Percentiles rank a stretch among this genome's conserved stretches.
Conservation (phyloP, 495 filamentous ascomycete genomes). For the Penicillium cosmopolitanum region DNA sequence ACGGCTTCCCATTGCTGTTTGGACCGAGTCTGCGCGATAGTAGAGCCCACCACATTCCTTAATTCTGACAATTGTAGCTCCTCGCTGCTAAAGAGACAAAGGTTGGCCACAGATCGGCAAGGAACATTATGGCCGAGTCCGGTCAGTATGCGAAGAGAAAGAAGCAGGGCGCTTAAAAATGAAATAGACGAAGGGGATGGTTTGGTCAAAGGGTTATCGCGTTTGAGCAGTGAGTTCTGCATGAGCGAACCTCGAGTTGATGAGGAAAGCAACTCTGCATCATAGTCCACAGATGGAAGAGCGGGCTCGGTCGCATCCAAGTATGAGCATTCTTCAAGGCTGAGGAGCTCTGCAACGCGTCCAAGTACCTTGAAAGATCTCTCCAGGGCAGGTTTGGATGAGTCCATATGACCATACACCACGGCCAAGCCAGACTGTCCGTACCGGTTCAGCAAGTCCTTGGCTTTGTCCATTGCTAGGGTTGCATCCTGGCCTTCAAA, state of each 20-base stretch:
- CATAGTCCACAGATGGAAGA: slow-evolving; percentile 39
- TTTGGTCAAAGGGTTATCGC: slow-evolving; percentile 67
- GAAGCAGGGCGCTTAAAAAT: slow-evolving; percentile 68
- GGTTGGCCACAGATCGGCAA: slow-evolving; percentile 53
- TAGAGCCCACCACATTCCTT: slow-evolving; percentile 60
- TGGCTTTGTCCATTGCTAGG: slow-evolving; percentile 55
- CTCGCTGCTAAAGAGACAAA: slow-evolving; percentile 49
- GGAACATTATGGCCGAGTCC: slow-evolving; percentile 62
- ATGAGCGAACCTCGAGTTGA: slow-evolving; percentile 51
- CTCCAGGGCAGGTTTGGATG: slow-evolving; percentile 60
- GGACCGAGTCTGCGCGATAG: slow-evolving; percentile 56
- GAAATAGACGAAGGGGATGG: slow-evolving; percentile 62
- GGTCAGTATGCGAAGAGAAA: slow-evolving; percentile 68
- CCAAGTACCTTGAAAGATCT: slow-evolving; percentile 64
- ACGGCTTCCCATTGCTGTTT: slow-evolving; percentile 69
- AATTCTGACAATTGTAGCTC: slow-evolving; percentile 70
- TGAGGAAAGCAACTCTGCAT: slow-evolving; percentile 43
- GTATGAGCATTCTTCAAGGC: slow-evolving; percentile 56
- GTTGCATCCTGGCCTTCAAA: slow-evolving; percentile 55
- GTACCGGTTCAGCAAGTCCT: slow-evolving; percentile 63
- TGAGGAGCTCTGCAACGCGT: slow-evolving; percentile 62
- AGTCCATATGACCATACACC: slow-evolving; percentile 68
- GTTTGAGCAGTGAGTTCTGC: slow-evolving; percentile 59
- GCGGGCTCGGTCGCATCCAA: slow-evolving; percentile 29
- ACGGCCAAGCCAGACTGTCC: slow-evolving; percentile 73